phyloP scores from a whole-genome alignment of 2,329 filamentous ascomycete species.

The Hypoxylon sp. region DNA sequence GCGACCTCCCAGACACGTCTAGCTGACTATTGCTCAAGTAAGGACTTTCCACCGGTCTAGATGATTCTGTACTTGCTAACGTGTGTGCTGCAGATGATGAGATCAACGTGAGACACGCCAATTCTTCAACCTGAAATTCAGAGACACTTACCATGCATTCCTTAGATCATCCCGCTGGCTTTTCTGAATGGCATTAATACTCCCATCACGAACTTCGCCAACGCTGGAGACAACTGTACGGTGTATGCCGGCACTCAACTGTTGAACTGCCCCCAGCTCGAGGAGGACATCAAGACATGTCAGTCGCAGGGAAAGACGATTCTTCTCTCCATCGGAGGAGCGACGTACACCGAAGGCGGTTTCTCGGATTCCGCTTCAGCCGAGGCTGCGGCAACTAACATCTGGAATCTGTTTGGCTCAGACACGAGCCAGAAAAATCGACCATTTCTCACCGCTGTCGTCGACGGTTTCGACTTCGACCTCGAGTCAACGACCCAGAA shows the following conservation, averaged over 20 bases:
- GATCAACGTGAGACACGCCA: slow-evolving; percentile 57
- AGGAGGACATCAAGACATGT: slow-evolving; percentile 68
- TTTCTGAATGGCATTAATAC: slow-evolving; percentile 71
- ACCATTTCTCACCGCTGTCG: slow-evolving; percentile 73
- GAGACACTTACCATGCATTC: slow-evolving; percentile 19
- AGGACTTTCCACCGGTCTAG: slow-evolving; percentile 44
- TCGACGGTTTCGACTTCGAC: slow-evolving; percentile 84
- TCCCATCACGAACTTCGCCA: slow-evolving; percentile 72
- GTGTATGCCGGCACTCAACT: slow-evolving; percentile 69
- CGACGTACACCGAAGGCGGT: slow-evolving; percentile 76
- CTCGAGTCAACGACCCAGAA: slow-evolving; percentile 72
- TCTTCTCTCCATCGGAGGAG: slow-evolving; percentile 77
- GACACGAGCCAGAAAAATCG: slow-evolving; percentile 62
- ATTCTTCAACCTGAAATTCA: background rate
- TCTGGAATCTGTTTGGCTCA: slow-evolving; percentile 81
- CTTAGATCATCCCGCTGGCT: slow-evolving; percentile 71
- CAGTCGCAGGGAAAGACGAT: slow-evolving; percentile 77
- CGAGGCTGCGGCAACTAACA: slow-evolving; percentile 66
- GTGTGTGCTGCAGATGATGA: slow-evolving; percentile 54
- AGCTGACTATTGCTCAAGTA: slow-evolving; percentile 69
- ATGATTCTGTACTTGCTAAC: slow-evolving; percentile 32
- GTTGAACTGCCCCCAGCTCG: slow-evolving; percentile 73
- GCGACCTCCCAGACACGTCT: slow-evolving; percentile 66
- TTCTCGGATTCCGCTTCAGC: slow-evolving; percentile 68
- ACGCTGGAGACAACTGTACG: slow-evolving; percentile 71